A percentile compares a stretch with the other conserved stretches of the same genome.
Conservation (phyloP, 2,329 filamentous ascomycete genomes). For the Beauveria sp. region DNA sequence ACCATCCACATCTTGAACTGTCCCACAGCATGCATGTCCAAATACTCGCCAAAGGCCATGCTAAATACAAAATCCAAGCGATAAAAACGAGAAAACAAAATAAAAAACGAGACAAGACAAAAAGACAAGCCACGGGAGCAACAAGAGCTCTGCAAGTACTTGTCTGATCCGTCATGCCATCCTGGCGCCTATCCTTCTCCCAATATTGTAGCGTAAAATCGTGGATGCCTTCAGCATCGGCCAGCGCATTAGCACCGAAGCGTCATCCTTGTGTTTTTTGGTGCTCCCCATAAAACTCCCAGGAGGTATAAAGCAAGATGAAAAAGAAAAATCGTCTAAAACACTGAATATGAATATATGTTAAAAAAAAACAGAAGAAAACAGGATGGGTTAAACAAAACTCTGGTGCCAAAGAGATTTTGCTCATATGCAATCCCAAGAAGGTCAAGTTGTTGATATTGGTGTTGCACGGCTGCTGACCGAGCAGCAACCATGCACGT, state of each 20-base stretch:
- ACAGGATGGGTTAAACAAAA: slow-evolving; percentile 7
- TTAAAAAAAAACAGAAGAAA: background rate
- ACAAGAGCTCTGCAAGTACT: background rate
- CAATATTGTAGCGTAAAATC: slow-evolving; percentile 3
- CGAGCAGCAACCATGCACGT: slow-evolving; percentile 6
- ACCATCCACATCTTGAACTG: background rate
- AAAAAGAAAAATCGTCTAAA: slow-evolving; percentile 1
- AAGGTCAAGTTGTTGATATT: slow-evolving; percentile 5
- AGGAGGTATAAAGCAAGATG: slow-evolving; percentile 5
- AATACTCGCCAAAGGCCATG: background rate
- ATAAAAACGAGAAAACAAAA: background rate
- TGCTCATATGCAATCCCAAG: slow-evolving; percentile 10
- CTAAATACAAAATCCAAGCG: background rate
- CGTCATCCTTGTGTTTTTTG: slow-evolving; percentile 4
- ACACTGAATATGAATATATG: background rate
- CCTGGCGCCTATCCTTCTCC: slow-evolving; percentile 1
- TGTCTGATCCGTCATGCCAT: background rate
- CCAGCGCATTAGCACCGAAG: slow-evolving; percentile 10
- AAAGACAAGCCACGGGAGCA: background rate
- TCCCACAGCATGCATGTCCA: background rate
- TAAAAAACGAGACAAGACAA: background rate
- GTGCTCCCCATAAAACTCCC: slow-evolving; percentile 4
- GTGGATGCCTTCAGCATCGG: slow-evolving; percentile 8
- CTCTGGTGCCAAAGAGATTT: slow-evolving; percentile 10
- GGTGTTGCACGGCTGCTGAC: background rate